Conservation (phyloP, 768 basidiomycete genomes). For the Podaxis sp. region DNA sequence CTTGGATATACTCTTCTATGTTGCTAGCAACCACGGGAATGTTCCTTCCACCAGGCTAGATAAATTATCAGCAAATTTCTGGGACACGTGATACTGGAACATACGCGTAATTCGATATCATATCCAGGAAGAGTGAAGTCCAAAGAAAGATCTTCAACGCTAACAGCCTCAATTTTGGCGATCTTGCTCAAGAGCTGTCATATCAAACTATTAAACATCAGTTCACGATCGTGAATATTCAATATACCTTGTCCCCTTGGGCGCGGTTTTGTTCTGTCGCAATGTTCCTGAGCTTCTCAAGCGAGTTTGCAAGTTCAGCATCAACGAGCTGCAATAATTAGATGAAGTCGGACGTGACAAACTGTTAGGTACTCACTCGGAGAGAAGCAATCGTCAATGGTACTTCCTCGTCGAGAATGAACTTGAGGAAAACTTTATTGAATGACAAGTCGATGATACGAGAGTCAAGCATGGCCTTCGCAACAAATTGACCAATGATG, state of each 20-base stretch:
- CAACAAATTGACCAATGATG: conserved; percentile 93
- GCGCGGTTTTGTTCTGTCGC: conserved; percentile 42
- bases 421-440: conserved; percentile 93
- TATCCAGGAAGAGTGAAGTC: conserved; percentile 98
- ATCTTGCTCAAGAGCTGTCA: conserved; percentile 54
- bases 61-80: not conserved
- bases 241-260: conserved; percentile 54
- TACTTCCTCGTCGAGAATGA: conserved; percentile 84
- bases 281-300: conserved; percentile 75
- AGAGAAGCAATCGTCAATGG: conserved; percentile 82
- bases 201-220: conserved; percentile 6
- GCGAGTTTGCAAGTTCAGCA: conserved; percentile 78
- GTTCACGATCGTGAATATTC: not conserved
- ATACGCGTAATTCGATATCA: conserved; percentile 85
- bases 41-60: conserved; percentile 75
- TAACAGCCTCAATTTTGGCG: conserved; percentile 58
- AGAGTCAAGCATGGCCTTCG: conserved; percentile 95
- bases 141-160: conserved; percentile 83
- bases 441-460: conserved; percentile 95
- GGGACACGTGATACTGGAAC: conserved; percentile 21
- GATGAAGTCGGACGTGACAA: conserved; percentile 11
- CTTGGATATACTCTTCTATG: conserved; percentile 85
- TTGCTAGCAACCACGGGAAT: conserved; percentile 84
- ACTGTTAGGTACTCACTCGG: conserved; percentile 48
- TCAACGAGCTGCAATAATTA: conserved; percentile 68